Percentiles rank a stretch among this genome's conserved stretches.
These are phyloP conservation scores for Podila epicladia DNA, from an alignment of 192 early-diverging fungal species.

Conservation along the genomic window DNA sequence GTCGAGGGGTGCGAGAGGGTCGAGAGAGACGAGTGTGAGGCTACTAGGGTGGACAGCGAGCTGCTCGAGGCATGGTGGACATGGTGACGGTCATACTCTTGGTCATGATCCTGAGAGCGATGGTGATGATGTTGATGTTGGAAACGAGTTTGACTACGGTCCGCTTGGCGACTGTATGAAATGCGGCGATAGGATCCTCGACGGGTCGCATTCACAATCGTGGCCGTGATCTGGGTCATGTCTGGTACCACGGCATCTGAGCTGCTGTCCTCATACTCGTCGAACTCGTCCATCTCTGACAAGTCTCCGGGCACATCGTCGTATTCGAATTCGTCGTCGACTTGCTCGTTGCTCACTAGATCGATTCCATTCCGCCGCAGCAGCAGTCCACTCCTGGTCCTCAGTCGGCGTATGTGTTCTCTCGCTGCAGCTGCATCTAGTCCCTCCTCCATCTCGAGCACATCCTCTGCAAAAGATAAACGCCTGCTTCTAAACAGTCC, in stretches of 20 bases:
- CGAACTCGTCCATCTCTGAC: background rate
- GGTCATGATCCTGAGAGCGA: background rate
- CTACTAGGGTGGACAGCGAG: background rate
- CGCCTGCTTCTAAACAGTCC: background rate
- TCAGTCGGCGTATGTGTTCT: conserved; percentile 5
- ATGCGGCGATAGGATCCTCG: conserved; percentile 13
- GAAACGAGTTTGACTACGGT: background rate
- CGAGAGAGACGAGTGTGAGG: background rate
- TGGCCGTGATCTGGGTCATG: conserved; percentile 14
- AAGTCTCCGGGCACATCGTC: background rate
- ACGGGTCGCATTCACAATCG: conserved; percentile 2
- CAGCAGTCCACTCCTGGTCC: background rate
- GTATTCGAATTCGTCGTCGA: background rate
- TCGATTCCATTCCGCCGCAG: background rate
- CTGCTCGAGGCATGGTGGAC: background rate
- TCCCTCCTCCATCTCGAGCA: conserved; percentile 42
- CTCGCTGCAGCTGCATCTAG: conserved; percentile 15
- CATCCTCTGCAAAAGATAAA: conserved; percentile 25
- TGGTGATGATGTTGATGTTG: background rate
- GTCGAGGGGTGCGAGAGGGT: background rate
- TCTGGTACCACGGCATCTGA: conserved; percentile 4
- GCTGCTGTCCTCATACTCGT: background rate
- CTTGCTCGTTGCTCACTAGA: background rate
- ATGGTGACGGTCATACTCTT: background rate
- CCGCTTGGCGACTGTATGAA: conserved; percentile 11